Percentiles rank a stretch among this genome's conserved stretches.
Evolutionary conservation across 257 asterid genomes (phyloP).

Genomic region (Lithospermum erythrorhizon): DNA sequence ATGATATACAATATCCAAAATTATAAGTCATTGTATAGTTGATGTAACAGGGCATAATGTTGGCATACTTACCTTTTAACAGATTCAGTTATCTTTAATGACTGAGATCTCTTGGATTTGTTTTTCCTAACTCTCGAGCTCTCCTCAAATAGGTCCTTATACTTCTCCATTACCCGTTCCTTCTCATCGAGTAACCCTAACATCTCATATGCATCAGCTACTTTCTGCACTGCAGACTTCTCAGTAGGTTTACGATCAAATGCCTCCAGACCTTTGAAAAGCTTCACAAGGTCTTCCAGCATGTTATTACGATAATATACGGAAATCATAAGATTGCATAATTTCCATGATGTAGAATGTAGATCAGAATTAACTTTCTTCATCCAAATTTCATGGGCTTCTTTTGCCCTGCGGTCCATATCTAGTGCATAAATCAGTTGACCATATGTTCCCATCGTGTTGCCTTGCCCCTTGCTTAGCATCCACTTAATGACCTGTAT

Average conservation of each 20-base stretch:
- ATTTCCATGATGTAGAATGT: conserved; percentile 75
- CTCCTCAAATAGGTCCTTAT: conserved; percentile 41
- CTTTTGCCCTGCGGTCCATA: conserved; percentile 63
- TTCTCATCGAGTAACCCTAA: conserved; percentile 56
- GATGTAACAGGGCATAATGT: neutral
- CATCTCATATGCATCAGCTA: conserved; percentile 68
- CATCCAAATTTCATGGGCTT: conserved; percentile 67
- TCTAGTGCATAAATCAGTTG: conserved; percentile 77
- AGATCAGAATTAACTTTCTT: conserved; percentile 58
- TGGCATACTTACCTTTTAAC: conserved; percentile 1
- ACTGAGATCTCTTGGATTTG: conserved; percentile 18
- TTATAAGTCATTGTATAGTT: too few relatives aligned
- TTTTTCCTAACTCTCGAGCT: conserved; percentile 18
- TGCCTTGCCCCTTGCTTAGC: conserved; percentile 91
- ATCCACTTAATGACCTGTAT: conserved; percentile 91
- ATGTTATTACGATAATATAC: conserved; percentile 59
- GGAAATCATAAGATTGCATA: conserved; percentile 68
- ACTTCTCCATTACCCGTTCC: conserved; percentile 57
- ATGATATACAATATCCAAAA: neutral
- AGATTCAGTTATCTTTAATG: conserved; percentile 21
- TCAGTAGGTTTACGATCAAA: conserved; percentile 76
- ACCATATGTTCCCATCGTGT: conserved; percentile 61
- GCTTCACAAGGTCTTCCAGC: conserved; percentile 62
- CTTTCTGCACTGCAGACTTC: conserved; percentile 58
- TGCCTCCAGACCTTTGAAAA: conserved; percentile 68